Base-by-base conservation (phyloP, 768 basidiomycete species). In the Tylopilus subfusipes region DNA sequence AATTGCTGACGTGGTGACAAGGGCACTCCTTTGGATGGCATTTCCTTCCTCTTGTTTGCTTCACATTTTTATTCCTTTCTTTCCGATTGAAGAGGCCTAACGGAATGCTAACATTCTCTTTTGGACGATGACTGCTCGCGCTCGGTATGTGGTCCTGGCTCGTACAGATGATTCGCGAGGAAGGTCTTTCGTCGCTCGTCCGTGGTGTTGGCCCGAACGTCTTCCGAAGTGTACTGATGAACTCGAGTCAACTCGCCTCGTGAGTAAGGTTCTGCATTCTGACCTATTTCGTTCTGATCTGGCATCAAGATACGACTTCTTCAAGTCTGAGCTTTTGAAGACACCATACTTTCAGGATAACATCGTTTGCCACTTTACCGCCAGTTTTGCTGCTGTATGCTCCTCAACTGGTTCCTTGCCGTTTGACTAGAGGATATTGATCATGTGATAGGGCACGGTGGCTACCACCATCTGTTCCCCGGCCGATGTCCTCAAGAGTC, bases 231-330 rank as follows among this genome's bases (percentile, higher is more conserved):
- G 65, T 93, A 14, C 70, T 95, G 57, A 94, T 94, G 92, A 95
- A 94, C 68, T 90, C 90, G 46, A 89, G 86, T 73, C 93, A 96
- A 68, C 83, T 95, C 24, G 93, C 91, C 1, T 92, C 91, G 84
- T 91, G 67, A 68, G 88, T 76, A 5, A 2, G 12, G 1, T 21
- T 21, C 9, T 29, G 2, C 14, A 13, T 42, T 16, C 3, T 2
- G 9, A 9, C 0, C 6, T 25, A 13, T n/a, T 47, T 24, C 6
- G 18, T 30, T 33, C 24, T 53, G 19, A 63, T 16, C 2, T 19
- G 1, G 3, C 18, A 22, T 3, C 4, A 53, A 91, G 88, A 12
- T 96, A 96, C 64, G 93, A 96, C 69, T 92, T 89, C 69, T 93
- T 93, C 82, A 96, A 96, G 71, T 78, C 85, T 4, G 85, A 91